These are phyloP conservation scores for Miscanthus lutarioriparius DNA, from an alignment of 176 grass and related monocot genomes.

Conservation along the genomic window DNA sequence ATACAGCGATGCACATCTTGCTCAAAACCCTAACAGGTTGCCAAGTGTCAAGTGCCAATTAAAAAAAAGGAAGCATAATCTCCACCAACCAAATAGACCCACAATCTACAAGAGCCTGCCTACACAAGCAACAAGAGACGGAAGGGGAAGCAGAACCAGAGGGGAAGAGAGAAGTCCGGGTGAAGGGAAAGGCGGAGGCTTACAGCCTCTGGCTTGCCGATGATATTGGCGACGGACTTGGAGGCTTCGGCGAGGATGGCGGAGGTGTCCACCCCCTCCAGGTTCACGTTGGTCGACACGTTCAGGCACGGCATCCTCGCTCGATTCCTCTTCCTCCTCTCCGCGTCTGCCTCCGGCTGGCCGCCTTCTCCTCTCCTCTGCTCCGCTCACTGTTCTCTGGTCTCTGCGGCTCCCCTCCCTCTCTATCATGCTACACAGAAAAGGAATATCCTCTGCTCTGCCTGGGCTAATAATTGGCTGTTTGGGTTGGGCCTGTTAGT, in stretches of 20 bases:
- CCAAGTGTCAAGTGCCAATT: neutral
- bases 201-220: constrained; percentile 87
- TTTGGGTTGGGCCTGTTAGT: neutral
- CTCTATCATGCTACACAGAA: neutral
- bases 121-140: neutral
- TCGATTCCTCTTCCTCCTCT: neutral
- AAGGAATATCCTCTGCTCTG: neutral
- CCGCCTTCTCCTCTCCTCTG: neutral
- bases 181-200: neutral
- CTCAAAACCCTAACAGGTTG: neutral
- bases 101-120: neutral
- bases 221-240: constrained; percentile 62
- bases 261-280: constrained; percentile 82
- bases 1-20: neutral
- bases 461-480: neutral
- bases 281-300: constrained; percentile 81
- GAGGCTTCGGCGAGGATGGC: constrained; percentile 64
- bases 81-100: neutral
- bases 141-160: neutral
- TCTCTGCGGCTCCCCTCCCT: neutral
- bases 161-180: neutral
- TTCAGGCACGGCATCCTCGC: constrained; percentile 81
- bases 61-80: neutral
- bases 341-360: neutral
- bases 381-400: neutral